Evolutionary conservation across 148 eudicot species (phyloP).

Genomic region (Cornus kousa): DNA sequence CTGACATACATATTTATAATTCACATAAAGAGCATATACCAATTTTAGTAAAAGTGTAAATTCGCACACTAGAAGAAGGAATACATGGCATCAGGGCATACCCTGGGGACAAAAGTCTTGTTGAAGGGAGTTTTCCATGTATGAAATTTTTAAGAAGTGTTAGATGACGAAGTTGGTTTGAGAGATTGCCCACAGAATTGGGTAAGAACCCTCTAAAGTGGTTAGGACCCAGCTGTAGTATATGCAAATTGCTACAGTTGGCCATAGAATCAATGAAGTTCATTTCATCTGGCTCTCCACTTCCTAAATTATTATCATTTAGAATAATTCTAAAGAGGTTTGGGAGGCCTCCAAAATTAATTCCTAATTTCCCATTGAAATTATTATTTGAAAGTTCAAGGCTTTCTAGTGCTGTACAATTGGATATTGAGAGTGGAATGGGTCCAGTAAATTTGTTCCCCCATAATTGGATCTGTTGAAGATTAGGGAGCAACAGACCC

Average conservation of each 20-base stretch:
- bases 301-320: not conserved
- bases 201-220: not conserved
- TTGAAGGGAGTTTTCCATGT: not conserved
- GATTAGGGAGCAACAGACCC: not conserved
- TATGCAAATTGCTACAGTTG: not conserved
- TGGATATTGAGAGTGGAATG: conserved; percentile 6
- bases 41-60: no score
- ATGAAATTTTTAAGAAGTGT: no score
- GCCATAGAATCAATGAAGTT: not conserved
- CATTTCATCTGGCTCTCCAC: conserved; percentile 6
- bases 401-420: not conserved
- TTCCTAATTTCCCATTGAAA: not conserved
- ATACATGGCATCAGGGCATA: no score
- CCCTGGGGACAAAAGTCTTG: no score
- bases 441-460: conserved; percentile 11
- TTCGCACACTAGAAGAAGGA: no score
- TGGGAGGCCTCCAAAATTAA: not conserved
- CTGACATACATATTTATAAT: no score
- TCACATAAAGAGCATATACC: no score
- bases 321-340: not conserved
- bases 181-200: not conserved
- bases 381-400: not conserved
- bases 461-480: not conserved
- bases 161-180: not conserved
- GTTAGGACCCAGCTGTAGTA: not conserved